A percentile compares a stretch with the other conserved stretches of the same genome.
Conservation (phyloP, 2,329 filamentous ascomycete genomes). For the Pseudogymnoascus sp. region DNA sequence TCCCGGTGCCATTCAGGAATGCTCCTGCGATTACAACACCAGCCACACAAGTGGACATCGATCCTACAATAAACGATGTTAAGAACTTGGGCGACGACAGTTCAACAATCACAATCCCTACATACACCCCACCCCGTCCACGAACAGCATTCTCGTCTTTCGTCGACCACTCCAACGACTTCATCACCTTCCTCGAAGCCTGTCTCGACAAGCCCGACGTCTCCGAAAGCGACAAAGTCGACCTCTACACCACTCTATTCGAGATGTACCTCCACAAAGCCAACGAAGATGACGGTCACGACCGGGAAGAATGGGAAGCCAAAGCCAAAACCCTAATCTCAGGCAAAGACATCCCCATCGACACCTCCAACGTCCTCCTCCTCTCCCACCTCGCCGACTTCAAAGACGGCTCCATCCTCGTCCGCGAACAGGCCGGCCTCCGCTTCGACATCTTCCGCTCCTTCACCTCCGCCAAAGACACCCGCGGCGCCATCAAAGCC, state of each 20-base stretch:
- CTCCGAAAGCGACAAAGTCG: constrained; percentile 66
- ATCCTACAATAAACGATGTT: constrained; percentile 44
- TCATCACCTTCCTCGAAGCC: constrained; percentile 86
- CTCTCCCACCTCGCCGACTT: constrained; percentile 90
- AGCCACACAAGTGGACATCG: constrained; percentile 39
- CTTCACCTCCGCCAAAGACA: constrained; percentile 88
- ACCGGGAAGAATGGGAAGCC: constrained; percentile 74
- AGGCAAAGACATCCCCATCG: constrained; percentile 71
- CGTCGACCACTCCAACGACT: constrained; percentile 85
- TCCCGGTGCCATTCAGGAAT: constrained; percentile 81
- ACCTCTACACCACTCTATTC: constrained; percentile 90
- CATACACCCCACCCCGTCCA: constrained; percentile 74
- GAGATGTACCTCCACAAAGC: constrained; percentile 97
- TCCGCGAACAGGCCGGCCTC: constrained; percentile 87
- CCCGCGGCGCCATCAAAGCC: constrained; percentile 79
- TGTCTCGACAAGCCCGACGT: constrained; percentile 65
- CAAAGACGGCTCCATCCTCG: constrained; percentile 79
- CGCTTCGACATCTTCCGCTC: constrained; percentile 95
- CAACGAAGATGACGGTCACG: constrained; percentile 59
- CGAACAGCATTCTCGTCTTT: constrained; percentile 92
- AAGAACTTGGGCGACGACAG: constrained; percentile 28
- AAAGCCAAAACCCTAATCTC: constrained; percentile 88
- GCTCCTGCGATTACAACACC: constrained; percentile 42
- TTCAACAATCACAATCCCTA: constrained; percentile 30
- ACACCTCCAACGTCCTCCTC: constrained; percentile 87